Conservation (phyloP, 352 stramenopile species). For the Phytophthora uliginosa region DNA sequence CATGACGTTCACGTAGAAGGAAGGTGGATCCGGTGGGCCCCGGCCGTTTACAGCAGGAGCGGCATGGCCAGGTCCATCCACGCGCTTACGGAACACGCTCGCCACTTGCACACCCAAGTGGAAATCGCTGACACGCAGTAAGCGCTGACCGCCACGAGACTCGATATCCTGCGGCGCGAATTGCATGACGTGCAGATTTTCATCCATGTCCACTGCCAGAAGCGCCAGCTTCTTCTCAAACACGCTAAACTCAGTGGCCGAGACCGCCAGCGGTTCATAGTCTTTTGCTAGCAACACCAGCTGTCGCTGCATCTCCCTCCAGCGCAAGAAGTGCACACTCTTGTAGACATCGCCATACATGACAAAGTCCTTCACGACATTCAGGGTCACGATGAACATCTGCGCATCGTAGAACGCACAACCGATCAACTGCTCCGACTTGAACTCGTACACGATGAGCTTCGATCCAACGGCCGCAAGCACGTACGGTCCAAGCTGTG, state of each 20-base stretch:
- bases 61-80: slow-evolving; percentile 27
- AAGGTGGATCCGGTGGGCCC: slow-evolving; percentile 7
- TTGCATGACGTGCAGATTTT: slow-evolving; percentile 91
- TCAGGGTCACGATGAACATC: slow-evolving; percentile 89
- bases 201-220: slow-evolving; percentile 83
- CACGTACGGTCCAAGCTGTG: slow-evolving; percentile 85
- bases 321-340: slow-evolving; percentile 89
- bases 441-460: slow-evolving; percentile 92
- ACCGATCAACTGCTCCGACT: slow-evolving; percentile 87
- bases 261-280: slow-evolving; percentile 84
- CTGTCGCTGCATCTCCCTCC: slow-evolving; percentile 86
- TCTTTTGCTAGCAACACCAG: slow-evolving; percentile 88
- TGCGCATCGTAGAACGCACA: slow-evolving; percentile 92
- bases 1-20: slow-evolving; percentile 81
- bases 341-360: slow-evolving; percentile 92
- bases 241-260: slow-evolving; percentile 85
- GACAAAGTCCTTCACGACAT: slow-evolving; percentile 88
- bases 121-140: slow-evolving; percentile 87
- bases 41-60: slow-evolving; percentile 27
- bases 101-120: slow-evolving; percentile 84
- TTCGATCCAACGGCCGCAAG: slow-evolving; percentile 89
- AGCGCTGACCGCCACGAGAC: slow-evolving; percentile 82
- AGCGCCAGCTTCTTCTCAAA: slow-evolving; percentile 82
- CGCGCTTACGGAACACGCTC: slow-evolving; percentile 85
- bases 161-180: slow-evolving; percentile 89